Percentiles rank a stretch among this genome's conserved stretches.
Evolutionary conservation across 1,284 basidiomycete genomes (phyloP).

Genomic region (Coniferiporia sulphurascens): DNA sequence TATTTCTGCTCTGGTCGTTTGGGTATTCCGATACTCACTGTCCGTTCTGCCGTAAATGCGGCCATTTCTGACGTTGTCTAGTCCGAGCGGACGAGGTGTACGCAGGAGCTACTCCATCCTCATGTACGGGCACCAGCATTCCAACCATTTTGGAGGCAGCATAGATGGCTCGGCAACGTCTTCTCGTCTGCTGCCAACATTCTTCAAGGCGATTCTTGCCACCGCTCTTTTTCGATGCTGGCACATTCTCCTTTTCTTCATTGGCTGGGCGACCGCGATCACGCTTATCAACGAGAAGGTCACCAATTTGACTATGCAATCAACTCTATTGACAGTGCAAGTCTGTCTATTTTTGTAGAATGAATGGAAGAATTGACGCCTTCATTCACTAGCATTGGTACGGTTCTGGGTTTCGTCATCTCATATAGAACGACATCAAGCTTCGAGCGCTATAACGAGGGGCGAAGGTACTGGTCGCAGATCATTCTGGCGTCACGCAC

Average conservation of each 20-base stretch:
- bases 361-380: not conserved
- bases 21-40: too few species aligned
- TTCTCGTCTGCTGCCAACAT: conserved; percentile 26
- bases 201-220: conserved; percentile 49
- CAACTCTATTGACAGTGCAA: conserved; percentile 59
- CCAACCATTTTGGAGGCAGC: conserved; percentile 11
- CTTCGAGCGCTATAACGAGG: conserved; percentile 73
- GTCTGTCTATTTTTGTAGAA: conserved; percentile 22
- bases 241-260: conserved; percentile 61
- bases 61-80: not conserved
- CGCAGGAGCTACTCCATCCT: conserved; percentile 11
- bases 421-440: conserved; percentile 70
- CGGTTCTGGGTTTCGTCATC: conserved; percentile 62
- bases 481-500: conserved; percentile 57
- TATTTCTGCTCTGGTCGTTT: too few species aligned
- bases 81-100: not conserved
- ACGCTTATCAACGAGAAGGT: conserved; percentile 46
- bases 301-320: conserved; percentile 39
- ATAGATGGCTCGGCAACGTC: conserved; percentile 1
- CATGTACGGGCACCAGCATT: conserved; percentile 13
- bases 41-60: too few species aligned
- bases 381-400: conserved; percentile 37
- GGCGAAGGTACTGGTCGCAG: conserved; percentile 63
- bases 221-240: conserved; percentile 64
- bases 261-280: conserved; percentile 52